Evolutionary conservation across 1,284 basidiomycete genomes (phyloP), one percentile per base, ranked within the genome.

Genomic region (Naganishia sp.): DNA sequence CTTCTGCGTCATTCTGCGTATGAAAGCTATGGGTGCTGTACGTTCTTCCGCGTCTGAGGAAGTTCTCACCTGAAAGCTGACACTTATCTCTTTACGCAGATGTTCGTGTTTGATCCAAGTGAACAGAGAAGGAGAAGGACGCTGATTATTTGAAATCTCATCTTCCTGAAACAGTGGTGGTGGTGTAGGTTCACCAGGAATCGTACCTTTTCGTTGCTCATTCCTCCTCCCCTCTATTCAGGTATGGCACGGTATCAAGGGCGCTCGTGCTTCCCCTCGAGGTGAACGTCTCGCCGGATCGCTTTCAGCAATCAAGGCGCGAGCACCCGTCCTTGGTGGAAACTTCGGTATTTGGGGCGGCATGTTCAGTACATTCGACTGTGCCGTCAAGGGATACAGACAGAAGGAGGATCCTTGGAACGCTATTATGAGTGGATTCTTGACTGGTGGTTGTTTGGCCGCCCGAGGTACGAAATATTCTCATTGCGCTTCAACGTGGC

Each of bases 381-480:
- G 96, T 80, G 92, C 93, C 1, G 90, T 99, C 70, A 98, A 99
- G 81, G 94, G 94, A 11, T 91, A 87, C 83, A 84, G 96, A 76
- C 95, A 99, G 83, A 99, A 99, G 80, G 96, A 99, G 81, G 96
- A 99, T 80, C 91, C 94, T 60, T 99, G 94, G 94, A 99, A 99
- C 79, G 94, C 94, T 49, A 98, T 99, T 76, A 90, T 96, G 65
- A 93, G 95, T 54, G 95, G 96, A 50, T 99, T 99, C 83, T 86
- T 96, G 86, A 98, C 95, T 33, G 96, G 96, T 81, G 95, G 95
- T 66, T 95, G 91, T 78, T 81, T 99, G 61, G 96, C 96, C 63
- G 86, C 92, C 69, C 86, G 95, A 81, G 90, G 94, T 96, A 80
- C 82, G 91, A 9, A 39, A 13, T 13, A 39, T 39, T 88, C 45